A percentile compares a stretch with the other conserved stretches of the same genome.
Conservation (phyloP, 345 rosid species). For the Trapa bicornis region DNA sequence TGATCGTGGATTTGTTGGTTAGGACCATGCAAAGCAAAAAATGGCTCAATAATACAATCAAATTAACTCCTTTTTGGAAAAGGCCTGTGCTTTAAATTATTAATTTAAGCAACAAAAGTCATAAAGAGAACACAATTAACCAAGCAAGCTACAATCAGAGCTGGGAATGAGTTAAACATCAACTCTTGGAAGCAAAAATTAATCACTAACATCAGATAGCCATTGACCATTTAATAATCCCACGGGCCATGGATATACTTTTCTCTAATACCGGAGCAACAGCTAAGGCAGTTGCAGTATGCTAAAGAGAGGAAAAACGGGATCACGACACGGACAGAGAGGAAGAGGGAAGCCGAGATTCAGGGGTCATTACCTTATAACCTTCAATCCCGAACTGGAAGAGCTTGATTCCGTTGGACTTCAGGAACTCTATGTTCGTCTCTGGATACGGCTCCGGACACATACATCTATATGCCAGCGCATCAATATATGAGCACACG, state of each 20-base stretch:
- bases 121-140: not conserved
- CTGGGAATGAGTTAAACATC: not conserved
- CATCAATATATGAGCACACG: not conserved
- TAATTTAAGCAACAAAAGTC: not conserved
- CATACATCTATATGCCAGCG: conserved; percentile 33
- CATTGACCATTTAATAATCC: not conserved
- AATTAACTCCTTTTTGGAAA: not conserved
- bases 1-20: no score
- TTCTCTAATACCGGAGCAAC: not conserved
- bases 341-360: not conserved
- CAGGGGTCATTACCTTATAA: conserved; percentile 40
- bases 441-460: conserved; percentile 94
- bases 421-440: conserved; percentile 56
- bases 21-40: not conserved
- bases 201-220: not conserved
- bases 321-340: not conserved
- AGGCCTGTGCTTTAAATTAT: not conserved
- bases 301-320: not conserved
- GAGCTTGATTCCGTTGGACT: conserved; percentile 67
- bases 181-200: not conserved
- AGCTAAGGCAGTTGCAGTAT: not conserved
- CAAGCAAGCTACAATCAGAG: not conserved
- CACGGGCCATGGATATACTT: not conserved
- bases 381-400: conserved; percentile 89
- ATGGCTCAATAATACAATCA: not conserved